phyloP scores from a whole-genome alignment of 2,329 filamentous ascomycete species.

The Cadophora sp. region DNA sequence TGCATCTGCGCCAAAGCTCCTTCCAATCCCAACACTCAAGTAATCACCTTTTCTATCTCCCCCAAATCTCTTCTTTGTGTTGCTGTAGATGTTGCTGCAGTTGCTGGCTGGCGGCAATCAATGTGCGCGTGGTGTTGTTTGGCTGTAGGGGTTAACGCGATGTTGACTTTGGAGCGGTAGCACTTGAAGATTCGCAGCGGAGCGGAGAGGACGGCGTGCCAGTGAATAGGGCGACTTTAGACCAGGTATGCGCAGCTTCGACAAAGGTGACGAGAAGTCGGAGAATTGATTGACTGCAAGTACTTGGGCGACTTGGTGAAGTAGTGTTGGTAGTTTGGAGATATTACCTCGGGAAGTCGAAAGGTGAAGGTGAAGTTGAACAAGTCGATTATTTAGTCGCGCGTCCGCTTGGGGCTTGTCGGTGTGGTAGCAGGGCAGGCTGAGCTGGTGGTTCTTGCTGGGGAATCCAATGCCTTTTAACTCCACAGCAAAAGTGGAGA shows the following conservation, averaged over 20 bases:
- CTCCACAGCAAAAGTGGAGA: constrained; percentile 4
- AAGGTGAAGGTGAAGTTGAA: not conserved
- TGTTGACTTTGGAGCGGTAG: constrained; percentile 3
- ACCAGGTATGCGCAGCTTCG: not conserved
- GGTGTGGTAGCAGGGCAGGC: not conserved
- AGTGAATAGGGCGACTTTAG: not conserved
- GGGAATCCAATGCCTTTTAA: constrained; percentile 23
- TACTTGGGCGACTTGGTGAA: not conserved
- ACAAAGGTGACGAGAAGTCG: not conserved
- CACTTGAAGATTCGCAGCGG: not conserved
- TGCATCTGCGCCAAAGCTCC: constrained; percentile 34
- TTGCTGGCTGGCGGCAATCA: not conserved
- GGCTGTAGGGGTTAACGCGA: constrained; percentile 1
- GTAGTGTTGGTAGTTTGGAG: not conserved
- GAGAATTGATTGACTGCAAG: constrained; percentile 1
- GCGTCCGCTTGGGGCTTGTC: constrained; percentile 1
- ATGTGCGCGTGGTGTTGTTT: constrained; percentile 5
- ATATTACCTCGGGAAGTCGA: not conserved
- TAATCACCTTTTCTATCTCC: constrained; percentile 39
- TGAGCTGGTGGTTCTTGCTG: constrained; percentile 7
- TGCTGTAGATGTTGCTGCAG: not conserved
- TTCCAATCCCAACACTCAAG: constrained; percentile 22
- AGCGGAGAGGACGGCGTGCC: not conserved
- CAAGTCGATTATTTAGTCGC: not conserved
- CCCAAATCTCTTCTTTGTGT: not conserved